phyloP scores from a whole-genome alignment of 345 rosid species.

The Gossypium turneri region DNA sequence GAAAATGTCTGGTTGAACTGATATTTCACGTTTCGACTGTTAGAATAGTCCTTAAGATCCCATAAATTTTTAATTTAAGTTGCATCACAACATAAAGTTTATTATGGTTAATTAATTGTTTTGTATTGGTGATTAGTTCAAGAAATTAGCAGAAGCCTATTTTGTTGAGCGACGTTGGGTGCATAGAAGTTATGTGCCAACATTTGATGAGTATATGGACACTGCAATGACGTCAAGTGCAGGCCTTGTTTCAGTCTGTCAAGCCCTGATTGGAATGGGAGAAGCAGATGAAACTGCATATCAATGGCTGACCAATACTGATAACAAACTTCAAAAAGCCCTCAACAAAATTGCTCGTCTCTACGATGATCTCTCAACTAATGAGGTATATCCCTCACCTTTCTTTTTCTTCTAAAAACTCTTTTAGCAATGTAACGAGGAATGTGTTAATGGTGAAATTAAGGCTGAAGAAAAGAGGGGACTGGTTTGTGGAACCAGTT shows the following conservation, averaged over 20 bases:
- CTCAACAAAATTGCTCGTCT: background rate
- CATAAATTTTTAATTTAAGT: too few species aligned
- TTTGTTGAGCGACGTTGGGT: background rate
- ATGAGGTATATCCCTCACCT: background rate
- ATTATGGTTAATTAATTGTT: too few species aligned
- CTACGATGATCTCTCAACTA: background rate
- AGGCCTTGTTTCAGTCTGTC: background rate
- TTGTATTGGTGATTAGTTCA: background rate
- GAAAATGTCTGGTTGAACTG: too few species aligned
- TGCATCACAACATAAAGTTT: too few species aligned
- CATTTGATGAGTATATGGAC: background rate
- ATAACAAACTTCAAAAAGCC: background rate
- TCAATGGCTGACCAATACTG: background rate
- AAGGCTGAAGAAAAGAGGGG: background rate
- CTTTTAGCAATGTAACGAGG: too few species aligned
- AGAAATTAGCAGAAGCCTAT: background rate
- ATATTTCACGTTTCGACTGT: too few species aligned
- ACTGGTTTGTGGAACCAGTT: background rate
- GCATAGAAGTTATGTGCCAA: background rate
- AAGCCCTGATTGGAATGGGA: background rate
- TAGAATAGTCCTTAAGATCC: too few species aligned
- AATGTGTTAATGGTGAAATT: background rate
- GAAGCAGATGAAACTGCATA: background rate
- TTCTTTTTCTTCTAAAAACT: too few species aligned
- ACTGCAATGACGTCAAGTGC: background rate